Evolutionary conservation across 1,139 yeast genomes (phyloP), one percentile per base, ranked within the genome.

Genomic region (Meyerozyma elateridarum): DNA sequence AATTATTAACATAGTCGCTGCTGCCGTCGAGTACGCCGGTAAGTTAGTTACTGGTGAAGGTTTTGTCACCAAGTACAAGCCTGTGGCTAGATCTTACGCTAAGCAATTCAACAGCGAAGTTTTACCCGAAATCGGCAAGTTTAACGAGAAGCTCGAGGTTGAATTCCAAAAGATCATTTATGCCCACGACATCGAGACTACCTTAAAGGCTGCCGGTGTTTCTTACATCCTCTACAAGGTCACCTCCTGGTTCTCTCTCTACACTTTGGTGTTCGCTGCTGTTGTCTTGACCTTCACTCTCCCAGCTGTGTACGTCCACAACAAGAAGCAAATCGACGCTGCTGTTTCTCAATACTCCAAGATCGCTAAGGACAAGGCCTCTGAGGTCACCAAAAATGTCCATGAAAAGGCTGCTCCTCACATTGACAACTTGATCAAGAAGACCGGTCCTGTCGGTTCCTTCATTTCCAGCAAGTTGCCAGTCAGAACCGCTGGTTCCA

Each of bases 291-390:
- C 84, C 14, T 91, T 91, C 71, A 64, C 93, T 30, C 62, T 76
- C 32, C 97, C 98, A 39, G 76, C 75, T 20, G 51, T 84, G 43
- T 91, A 89, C 68, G 62, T 73, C 45, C 72, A 70, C 46, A 79
- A 85, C 73, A 80, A 87, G 70, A 70, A 70, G 51, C 83, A 84
- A 64, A 83, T 91, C 56, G 95, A 89, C 61, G 79, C 80, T 33
- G 75, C 77, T 35, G 72, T 83, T 36, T 73, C 73, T 39, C 69
- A 77, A 45, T 72, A 68, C 54, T 62, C 79, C 42, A 64, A 71
- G 44, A 49, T 74, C 33, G 79, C 79, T 36, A 74, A 73, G 54
- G 70, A 64, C 32, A 79, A 82, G 61, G 56, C 76, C 37, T 48
- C 64, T 28, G 81, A 79, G 53, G 61, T 56, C 47, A 56, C 71